A percentile compares a stretch with the other conserved stretches of the same genome.
These are phyloP conservation scores for Didymosphaeria variabile DNA, from an alignment of 2,329 filamentous ascomycete genomes.

Conservation along the genomic window DNA sequence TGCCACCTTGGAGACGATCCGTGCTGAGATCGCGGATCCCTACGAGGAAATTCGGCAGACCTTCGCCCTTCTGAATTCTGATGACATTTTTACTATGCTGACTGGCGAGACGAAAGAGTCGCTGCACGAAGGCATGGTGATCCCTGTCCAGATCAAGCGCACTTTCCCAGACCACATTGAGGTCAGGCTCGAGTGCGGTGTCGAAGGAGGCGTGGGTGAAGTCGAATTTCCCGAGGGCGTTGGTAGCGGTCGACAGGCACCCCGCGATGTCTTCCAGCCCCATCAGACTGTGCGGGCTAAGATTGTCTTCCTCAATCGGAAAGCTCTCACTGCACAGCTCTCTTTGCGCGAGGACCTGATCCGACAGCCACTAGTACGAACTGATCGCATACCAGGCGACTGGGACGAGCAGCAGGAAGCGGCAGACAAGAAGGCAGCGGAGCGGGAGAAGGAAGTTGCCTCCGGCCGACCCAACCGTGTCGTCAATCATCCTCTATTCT, in stretches of 20 bases:
- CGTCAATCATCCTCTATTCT: conserved; percentile 97
- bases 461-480: conserved; percentile 90
- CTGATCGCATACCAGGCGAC: conserved; percentile 76
- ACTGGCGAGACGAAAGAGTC: conserved; percentile 91
- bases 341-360: conserved; percentile 84
- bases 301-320: conserved; percentile 85
- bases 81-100: conserved; percentile 94
- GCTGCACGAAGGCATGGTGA: conserved; percentile 87
- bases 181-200: conserved; percentile 90
- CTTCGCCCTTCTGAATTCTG: conserved; percentile 73
- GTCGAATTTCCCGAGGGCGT: conserved; percentile 80
- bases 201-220: conserved; percentile 86
- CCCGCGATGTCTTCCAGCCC: conserved; percentile 72
- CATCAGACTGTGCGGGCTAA: conserved; percentile 91
- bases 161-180: conserved; percentile 94
- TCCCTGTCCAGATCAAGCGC: conserved; percentile 86
- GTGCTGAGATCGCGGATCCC: conserved; percentile 88
- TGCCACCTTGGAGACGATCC: conserved; percentile 94
- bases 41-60: conserved; percentile 92
- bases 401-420: conserved; percentile 89
- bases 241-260: conserved; percentile 56
- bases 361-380: conserved; percentile 66
- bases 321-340: conserved; percentile 82
- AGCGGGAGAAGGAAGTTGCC: conserved; percentile 85
- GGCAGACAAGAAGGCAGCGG: conserved; percentile 77